These are phyloP conservation scores for Fusarium transvaalense DNA, from an alignment of 2,329 filamentous ascomycete species.

Conservation along the genomic window DNA sequence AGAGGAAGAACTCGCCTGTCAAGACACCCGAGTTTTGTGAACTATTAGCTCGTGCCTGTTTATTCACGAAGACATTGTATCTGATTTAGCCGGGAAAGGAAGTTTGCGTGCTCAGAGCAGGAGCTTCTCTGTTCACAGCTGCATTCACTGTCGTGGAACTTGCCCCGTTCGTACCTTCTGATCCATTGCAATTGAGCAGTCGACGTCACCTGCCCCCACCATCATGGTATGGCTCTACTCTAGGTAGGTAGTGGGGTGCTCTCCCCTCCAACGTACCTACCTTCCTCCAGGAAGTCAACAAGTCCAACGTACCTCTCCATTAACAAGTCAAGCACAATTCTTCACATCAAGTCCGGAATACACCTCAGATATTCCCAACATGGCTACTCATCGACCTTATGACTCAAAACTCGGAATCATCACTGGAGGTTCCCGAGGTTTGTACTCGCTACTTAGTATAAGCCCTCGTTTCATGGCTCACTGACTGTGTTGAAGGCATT, in stretches of 20 bases:
- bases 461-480: not conserved
- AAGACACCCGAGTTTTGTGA: not conserved
- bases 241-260: slow-evolving; percentile 14
- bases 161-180: not conserved
- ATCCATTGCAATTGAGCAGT: not conserved
- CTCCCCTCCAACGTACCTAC: not conserved
- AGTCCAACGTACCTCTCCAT: no score
- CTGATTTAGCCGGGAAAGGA: no score
- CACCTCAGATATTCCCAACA: slow-evolving; percentile 6
- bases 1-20: not conserved
- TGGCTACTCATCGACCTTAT: slow-evolving; percentile 47
- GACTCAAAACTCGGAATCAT: slow-evolving; percentile 53
- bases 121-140: not conserved
- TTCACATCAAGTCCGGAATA: no score
- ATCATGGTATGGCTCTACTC: slow-evolving; percentile 11
- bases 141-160: not conserved
- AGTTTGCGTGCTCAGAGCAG: not conserved
- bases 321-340: no score
- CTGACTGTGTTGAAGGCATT: slow-evolving; percentile 61
- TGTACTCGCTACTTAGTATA: not conserved
- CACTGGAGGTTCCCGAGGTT: slow-evolving; percentile 53
- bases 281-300: not conserved
- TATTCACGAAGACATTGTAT: not conserved
- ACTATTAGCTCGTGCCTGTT: not conserved
- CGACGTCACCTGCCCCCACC: slow-evolving; percentile 41